Evolutionary conservation across 2,329 filamentous ascomycete genomes (phyloP), one percentile per base, ranked within the genome.

Genomic region (Botryotinia globosa): DNA sequence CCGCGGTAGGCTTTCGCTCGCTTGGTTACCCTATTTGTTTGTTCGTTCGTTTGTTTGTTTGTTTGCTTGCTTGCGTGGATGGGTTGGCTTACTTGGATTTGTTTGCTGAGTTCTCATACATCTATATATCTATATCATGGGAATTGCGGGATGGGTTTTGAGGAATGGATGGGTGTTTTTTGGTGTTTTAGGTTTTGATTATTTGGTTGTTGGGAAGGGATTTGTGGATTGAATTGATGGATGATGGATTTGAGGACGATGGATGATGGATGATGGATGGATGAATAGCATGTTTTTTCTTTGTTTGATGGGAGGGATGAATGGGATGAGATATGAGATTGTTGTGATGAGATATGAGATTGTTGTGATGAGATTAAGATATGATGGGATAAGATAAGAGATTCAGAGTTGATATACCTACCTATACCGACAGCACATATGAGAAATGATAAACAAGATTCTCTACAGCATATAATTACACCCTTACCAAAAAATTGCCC

Each of bases 161-260:
- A 12, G 48, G n/a, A 3, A 56, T 29, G 51, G n/a, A n/a, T 29
- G n/a, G 14, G 25, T 29, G 51, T 56, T 56, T 54, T 54, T 7
- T 4, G 51, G 51, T 10, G n/a, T 29, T 22, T n/a, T 51, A 32
- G 32, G 32, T 58, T 58, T 8, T 58, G 42, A 20, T 34, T 34
- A 3, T 34, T 59, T 22, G 18, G 4, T 4, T 58, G 0, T 22
- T 14, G 8, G 20, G 6, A 12, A 32, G 0, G 9, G 10, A 12
- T 5, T 10, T 61, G 22, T 39, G 32, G 58, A 8, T 39, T 61
- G 32, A 4, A 12, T 25, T 61, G 32, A 8, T 25, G 22, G 10
- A 61, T 8, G 20, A 14, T 39, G 34, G 0, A 6, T 8, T 10
- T 6, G 37, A 10, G 32, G 20, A 32, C 39, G 32, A 8, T 25